Conservation (phyloP, 139 green algal genomes). For the Tetraselmis chui region DNA sequence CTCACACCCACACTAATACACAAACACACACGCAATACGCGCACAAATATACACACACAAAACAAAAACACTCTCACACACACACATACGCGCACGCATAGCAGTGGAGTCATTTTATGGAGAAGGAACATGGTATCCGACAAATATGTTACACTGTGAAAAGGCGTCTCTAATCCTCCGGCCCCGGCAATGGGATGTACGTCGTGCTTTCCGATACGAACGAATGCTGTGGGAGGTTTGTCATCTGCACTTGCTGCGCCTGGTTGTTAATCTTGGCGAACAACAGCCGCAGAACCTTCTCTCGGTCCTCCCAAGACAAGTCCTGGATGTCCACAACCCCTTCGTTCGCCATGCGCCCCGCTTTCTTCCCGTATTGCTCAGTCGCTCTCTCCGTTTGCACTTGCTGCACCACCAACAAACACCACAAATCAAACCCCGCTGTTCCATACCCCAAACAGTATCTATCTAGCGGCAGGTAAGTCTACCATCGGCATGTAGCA, state of each 20-base stretch:
- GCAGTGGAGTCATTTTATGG: too few species aligned
- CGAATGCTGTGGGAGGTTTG: constrained; percentile 34
- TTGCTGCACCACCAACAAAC: background rate
- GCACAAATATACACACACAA: too few species aligned
- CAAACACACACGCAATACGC: too few species aligned
- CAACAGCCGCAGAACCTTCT: constrained; percentile 73
- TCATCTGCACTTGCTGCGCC: constrained; percentile 40
- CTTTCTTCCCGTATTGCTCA: background rate
- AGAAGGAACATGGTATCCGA: too few species aligned
- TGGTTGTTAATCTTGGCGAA: constrained; percentile 76
- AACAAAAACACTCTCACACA: too few species aligned
- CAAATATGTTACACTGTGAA: too few species aligned
- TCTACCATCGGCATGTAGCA: too few species aligned
- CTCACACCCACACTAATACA: too few species aligned
- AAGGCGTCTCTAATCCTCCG: constrained; percentile 16
- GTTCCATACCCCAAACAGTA: background rate
- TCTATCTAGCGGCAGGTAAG: too few species aligned
- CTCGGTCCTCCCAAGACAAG: constrained; percentile 74
- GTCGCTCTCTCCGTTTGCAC: background rate
- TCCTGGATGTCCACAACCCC: constrained; percentile 53
- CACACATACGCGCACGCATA: too few species aligned
- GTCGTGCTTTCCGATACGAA: constrained; percentile 1
- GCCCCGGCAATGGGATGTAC: constrained; percentile 7
- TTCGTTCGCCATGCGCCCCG: background rate
- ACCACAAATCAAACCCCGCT: background rate